Conservation (phyloP, 2,329 filamentous ascomycete species). For the Cladosporium austrohemisphaericum region DNA sequence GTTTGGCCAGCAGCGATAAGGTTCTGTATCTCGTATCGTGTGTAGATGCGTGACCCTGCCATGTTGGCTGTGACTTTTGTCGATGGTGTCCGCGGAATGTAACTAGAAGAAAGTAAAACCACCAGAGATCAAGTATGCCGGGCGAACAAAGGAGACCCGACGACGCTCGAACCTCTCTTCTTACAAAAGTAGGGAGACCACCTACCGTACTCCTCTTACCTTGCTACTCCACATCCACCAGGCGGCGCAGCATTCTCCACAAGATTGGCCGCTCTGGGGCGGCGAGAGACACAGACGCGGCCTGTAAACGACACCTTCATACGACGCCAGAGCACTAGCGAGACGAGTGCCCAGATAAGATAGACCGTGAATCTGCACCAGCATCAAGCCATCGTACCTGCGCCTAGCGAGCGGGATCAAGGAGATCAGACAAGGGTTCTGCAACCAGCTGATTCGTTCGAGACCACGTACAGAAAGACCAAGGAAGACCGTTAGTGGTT, state of each 20-base stretch:
- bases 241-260: conserved; percentile 12
- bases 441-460: neutral
- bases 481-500: neutral
- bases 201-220: conserved; percentile 1
- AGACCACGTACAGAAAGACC: neutral
- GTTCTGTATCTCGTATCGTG: conserved; percentile 39
- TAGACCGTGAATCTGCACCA: neutral
- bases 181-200: neutral
- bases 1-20: conserved; percentile 54
- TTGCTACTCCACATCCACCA: conserved; percentile 9
- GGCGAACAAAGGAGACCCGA: neutral
- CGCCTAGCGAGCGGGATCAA: neutral
- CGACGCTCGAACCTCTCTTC: neutral
- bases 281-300: conserved; percentile 4
- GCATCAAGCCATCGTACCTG: conserved; percentile 2
- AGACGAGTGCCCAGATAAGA: neutral
- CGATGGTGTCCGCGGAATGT: neutral
- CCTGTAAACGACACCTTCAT: neutral
- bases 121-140: neutral
- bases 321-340: conserved; percentile 10
- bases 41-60: conserved; percentile 21
- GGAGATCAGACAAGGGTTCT: neutral
- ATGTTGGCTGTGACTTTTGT: conserved; percentile 24
- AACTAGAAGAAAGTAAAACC: neutral
- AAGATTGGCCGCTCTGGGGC: neutral